Conservation (phyloP, 2,329 filamentous ascomycete genomes). For the Trichophyton equinum region DNA sequence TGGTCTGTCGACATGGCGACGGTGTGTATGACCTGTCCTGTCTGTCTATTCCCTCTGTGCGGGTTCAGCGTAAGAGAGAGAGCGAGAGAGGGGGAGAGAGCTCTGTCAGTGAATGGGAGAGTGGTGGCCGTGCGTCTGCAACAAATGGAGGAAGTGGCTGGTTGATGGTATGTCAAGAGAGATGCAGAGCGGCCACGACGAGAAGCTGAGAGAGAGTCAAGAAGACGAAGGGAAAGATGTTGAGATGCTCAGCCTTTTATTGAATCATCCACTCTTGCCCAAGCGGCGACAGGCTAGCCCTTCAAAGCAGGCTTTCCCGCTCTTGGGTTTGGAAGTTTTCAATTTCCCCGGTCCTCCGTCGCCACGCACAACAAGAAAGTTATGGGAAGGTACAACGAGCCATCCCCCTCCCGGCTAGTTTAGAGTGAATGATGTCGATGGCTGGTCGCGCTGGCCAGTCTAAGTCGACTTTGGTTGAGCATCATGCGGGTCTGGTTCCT, state of each 20-base stretch:
- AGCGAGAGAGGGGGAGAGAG: not conserved
- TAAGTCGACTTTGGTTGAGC: not conserved
- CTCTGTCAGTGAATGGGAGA: no score
- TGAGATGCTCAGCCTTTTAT: not conserved
- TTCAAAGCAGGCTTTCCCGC: not conserved
- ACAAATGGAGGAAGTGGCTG: not conserved
- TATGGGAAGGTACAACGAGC: not conserved
- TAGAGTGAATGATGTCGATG: no score
- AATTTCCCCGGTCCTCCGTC: constrained; percentile 1
- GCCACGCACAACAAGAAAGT: not conserved
- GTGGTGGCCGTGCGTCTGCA: no score
- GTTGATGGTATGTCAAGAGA: not conserved
- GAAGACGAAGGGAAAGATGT: not conserved
- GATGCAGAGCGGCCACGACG: not conserved
- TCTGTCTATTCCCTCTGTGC: not conserved
- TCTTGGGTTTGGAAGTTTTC: not conserved
- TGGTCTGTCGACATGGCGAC: constrained; percentile 1
- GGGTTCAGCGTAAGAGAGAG: not conserved
- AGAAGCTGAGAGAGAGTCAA: not conserved
- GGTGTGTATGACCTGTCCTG: not conserved
- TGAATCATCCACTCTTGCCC: not conserved
- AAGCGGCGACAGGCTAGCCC: not conserved
- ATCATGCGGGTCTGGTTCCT: not conserved
- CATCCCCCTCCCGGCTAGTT: no score
- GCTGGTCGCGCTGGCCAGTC: not conserved